Base-by-base conservation (phyloP, 2,329 filamentous ascomycete species). In the Zelopaecilomyces penicillatus region DNA sequence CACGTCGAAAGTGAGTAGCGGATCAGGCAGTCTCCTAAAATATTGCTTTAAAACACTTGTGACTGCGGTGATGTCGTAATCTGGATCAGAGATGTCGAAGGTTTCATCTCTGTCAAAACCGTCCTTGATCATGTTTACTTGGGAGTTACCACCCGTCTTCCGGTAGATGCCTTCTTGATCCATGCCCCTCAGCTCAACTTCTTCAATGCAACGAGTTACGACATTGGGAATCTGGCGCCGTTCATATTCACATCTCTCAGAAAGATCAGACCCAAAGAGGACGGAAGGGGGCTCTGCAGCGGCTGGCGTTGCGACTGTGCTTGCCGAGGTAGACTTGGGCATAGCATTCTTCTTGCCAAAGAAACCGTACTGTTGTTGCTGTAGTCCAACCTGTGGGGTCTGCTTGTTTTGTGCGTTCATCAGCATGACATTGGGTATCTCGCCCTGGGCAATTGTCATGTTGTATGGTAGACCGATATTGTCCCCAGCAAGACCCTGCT, bases 21-120 rank as follows among this genome's bases (percentile, higher is more conserved):
- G 93, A 6, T 77, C 85, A 1, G 93, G 93, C 32, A 97, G 74
- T 65, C 90, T 93, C 55, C 93, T 81, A 78, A 98, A 95, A 63
- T 97, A 98, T 65, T 97, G 91, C 70, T 98, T 98, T 57, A 98
- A 68, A 19, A 91, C 87, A 59, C 88, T 95, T 2, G 93, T 97
- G 45, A 98, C 88, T 9, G 93, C 88, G 45, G 95, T 94, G 50
- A 98, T 97, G 62, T 98, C 93, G 44, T 97, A 75, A 53, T 88
- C 85, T 1, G 88, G 87, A 57, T 97, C 93, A 3, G 89, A 94
- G 46, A 98, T 94, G 61, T 97, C 91, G 60, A 82, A 93, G 58
- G 91, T 87, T 52, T 85, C 78, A 47, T 79, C 83, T 63, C 82
- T 84, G 63, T 96, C 90, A 61, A 98, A 97, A 9, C 90, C 89